Percentiles rank a stretch among this genome's conserved stretches.
Evolutionary conservation across 768 basidiomycete species (phyloP).

Genomic region (Naganishia vishniacii): DNA sequence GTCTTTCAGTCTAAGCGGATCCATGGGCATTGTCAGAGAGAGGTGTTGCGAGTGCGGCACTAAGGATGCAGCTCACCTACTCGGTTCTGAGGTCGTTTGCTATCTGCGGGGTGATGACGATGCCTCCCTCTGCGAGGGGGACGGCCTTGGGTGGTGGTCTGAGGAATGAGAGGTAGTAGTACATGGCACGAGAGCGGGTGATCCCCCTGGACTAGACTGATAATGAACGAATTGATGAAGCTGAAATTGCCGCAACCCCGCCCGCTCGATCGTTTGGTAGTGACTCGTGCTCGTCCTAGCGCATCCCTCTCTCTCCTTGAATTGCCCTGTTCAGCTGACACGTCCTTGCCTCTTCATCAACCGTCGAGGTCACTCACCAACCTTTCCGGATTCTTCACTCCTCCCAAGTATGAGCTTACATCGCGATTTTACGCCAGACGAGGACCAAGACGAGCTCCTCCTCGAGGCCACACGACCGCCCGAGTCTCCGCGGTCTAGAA

Average conservation of each 20-base stretch:
- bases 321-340: no score
- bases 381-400: no score
- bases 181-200: constrained; percentile 55
- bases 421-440: constrained; percentile 15
- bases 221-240: no score
- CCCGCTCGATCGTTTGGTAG: no score
- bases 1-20: constrained; percentile 49
- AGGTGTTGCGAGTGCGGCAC: background rate
- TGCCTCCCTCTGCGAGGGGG: constrained; percentile 43
- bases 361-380: no score
- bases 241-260: no score
- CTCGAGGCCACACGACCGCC: background rate
- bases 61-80: constrained; percentile 36
- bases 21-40: background rate
- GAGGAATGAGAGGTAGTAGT: constrained; percentile 82
- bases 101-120: constrained; percentile 74
- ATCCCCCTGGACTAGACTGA: no score
- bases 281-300: no score
- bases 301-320: no score
- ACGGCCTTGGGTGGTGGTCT: constrained; percentile 67
- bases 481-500: background rate
- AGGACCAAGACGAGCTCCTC: constrained; percentile 10
- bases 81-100: constrained; percentile 87
- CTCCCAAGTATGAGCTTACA: background rate
- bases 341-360: no score